Percentiles rank a stretch among this genome's conserved stretches.
Evolutionary conservation across 129 eudicot genomes (phyloP).

Genomic region (Artemisia argyi): DNA sequence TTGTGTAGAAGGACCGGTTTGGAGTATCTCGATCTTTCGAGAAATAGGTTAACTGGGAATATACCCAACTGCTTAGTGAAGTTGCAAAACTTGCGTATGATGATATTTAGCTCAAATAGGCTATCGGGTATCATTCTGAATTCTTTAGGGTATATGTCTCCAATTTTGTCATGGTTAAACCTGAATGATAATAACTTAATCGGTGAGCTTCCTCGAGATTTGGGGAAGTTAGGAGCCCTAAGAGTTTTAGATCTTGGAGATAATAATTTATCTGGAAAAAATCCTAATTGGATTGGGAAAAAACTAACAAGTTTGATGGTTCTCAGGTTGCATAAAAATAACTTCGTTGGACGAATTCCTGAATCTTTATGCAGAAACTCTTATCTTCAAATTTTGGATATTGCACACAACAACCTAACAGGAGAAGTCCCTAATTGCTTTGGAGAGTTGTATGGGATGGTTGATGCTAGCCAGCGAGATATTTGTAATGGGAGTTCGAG

Average conservation of each 20-base stretch:
- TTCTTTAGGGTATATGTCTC: background rate
- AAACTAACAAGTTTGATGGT: background rate
- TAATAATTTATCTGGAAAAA: background rate
- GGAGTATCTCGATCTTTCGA: slow-evolving; percentile 19
- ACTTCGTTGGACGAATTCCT: background rate
- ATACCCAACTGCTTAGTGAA: background rate
- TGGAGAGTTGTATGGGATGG: background rate
- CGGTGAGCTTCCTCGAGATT: slow-evolving; percentile 2
- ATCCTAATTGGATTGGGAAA: background rate
- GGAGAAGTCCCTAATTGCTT: background rate
- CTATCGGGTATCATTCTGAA: background rate
- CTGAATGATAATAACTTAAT: background rate
- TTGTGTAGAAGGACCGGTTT: slow-evolving; percentile 13
- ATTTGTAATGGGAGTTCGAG: background rate
- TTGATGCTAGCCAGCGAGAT: background rate
- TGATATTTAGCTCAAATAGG: background rate
- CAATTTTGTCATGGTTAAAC: background rate
- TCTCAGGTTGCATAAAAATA: slow-evolving; percentile 4
- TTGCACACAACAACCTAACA: slow-evolving; percentile 4
- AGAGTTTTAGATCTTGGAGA: background rate
- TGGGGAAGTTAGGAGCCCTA: background rate
- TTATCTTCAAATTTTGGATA: background rate
- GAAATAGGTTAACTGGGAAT: slow-evolving; percentile 15
- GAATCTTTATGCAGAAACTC: background rate
- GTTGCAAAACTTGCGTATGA: no score